Percentiles rank a stretch among this genome's conserved stretches.
Evolutionary conservation across 202 grass and related monocot species (phyloP).

Genomic region (Setaria viridis): DNA sequence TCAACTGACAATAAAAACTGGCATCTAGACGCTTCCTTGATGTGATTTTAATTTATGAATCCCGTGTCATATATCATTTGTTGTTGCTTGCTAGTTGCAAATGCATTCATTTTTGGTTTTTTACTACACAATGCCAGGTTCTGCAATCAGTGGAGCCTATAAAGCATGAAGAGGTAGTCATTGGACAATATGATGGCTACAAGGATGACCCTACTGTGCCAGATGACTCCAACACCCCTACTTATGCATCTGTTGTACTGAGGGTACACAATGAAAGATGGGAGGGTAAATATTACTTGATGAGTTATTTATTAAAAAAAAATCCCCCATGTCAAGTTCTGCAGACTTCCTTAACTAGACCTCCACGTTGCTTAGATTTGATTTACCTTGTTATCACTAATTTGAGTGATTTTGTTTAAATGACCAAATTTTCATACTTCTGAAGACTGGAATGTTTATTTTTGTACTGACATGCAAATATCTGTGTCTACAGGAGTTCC

Average conservation of each 20-base stretch:
- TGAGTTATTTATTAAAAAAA: constrained; percentile 14
- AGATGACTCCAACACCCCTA: constrained; percentile 87
- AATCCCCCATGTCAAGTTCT: neutral
- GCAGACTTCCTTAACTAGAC: neutral
- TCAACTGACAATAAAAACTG: constrained; percentile 14
- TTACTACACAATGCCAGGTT: constrained; percentile 58
- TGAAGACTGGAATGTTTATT: constrained; percentile 6
- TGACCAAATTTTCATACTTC: neutral
- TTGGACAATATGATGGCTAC: constrained; percentile 96
- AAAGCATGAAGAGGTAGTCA: constrained; percentile 89
- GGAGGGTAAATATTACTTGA: constrained; percentile 73
- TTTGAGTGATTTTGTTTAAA: neutral
- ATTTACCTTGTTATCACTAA: neutral
- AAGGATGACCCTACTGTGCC: constrained; percentile 94
- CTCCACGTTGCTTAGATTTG: neutral
- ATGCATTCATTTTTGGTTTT: constrained; percentile 8
- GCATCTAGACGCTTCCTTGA: neutral
- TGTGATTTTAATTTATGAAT: constrained; percentile 12
- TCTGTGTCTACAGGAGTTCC: constrained; percentile 76
- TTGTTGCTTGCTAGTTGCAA: constrained; percentile 19
- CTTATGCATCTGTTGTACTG: constrained; percentile 84
- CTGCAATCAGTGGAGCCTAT: constrained; percentile 89
- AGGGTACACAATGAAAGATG: constrained; percentile 98
- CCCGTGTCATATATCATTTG: neutral
- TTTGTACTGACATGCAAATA: constrained; percentile 33